A percentile compares a stretch with the other conserved stretches of the same genome.
Evolutionary conservation across 805 yeast species (phyloP).

Genomic region (Nakazawaea laoshanensis): DNA sequence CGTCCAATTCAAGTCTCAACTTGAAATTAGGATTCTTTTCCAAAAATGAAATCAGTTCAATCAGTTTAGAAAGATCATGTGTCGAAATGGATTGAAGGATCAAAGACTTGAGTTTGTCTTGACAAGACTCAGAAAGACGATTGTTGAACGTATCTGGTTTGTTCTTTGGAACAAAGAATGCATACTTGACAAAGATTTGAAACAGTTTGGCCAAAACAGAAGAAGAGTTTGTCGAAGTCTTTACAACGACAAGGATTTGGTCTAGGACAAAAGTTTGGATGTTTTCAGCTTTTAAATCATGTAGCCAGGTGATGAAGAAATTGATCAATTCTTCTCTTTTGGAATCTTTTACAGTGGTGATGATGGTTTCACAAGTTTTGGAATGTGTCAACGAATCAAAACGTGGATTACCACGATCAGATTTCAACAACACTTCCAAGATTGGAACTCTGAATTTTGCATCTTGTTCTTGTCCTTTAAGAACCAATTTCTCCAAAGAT

Average conservation of each 20-base stretch:
- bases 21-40: constrained; percentile 14
- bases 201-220: constrained; percentile 1
- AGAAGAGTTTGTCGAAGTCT: constrained; percentile 15
- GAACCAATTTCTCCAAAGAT: constrained; percentile 35
- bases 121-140: constrained; percentile 34
- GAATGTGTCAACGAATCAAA: constrained; percentile 75
- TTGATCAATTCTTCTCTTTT: constrained; percentile 12
- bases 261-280: constrained; percentile 7
- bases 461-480: constrained; percentile 22
- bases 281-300: constrained; percentile 3
- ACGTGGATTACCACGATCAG: constrained; percentile 48
- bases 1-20: constrained; percentile 40
- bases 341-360: constrained; percentile 15
- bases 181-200: constrained; percentile 11
- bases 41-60: constrained; percentile 11
- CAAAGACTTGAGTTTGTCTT: constrained; percentile 61
- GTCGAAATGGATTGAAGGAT: constrained; percentile 4
- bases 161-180: constrained; percentile 27
- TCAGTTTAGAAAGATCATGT: constrained; percentile 12
- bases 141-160: constrained; percentile 13
- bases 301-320: constrained; percentile 11
- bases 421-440: constrained; percentile 24
- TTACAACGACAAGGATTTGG: constrained; percentile 4
- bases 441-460: constrained; percentile 24
- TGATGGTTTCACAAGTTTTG: constrained; percentile 45